Base-by-base conservation (phyloP, 176 grass and related monocot genomes). In the Eleusine coracana region DNA sequence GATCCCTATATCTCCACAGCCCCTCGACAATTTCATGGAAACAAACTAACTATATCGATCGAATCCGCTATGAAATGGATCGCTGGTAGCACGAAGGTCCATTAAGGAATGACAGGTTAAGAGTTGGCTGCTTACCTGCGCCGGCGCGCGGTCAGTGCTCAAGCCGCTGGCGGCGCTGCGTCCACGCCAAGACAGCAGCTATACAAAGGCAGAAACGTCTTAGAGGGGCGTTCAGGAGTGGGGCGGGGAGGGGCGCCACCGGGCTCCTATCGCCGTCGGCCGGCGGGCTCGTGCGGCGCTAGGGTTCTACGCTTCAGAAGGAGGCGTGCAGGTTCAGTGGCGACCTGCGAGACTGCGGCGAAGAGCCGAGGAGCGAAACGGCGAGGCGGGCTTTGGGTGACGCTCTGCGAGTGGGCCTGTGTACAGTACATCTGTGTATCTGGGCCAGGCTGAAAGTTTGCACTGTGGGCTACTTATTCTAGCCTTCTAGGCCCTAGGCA, bases 241-340 rank as follows among this genome's bases (percentile, higher is more conserved):
- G 5, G 10, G 3, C 11, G 62, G 4, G 12, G 10, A 25, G 5
- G 7, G 0, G 61, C 25, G 25, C 61, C 23, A 5, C 63, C 65
- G 2, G 16, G 65, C 16, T 39, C 65, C 65, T 39, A 36, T 6
- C 65, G 65, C 38, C 65, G 65, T 68, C 65, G 34, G 34, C 16
- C 65, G 16, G 14, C 65, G 65, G 65, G 31, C 12, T 44, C 70
- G 25, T 23, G 70, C 70, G 45, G 71, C 71, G 46, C 71, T 73
- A 73, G 71, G 71, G 71, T 73, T 73, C 71, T 73, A 7, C 45
- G 46, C 45, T 29, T 46, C 68, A 5, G n/a, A 25, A 9, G 70
- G 44, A 12, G 13, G 2, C 20, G 67, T 41, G 41, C 44, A 21
- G 68, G 58, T 27, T 61, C n/a, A 61, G 58, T 23, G 10, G 52